Conservation (phyloP, 2,329 filamentous ascomycete genomes). For the Calonectria naviculata region DNA sequence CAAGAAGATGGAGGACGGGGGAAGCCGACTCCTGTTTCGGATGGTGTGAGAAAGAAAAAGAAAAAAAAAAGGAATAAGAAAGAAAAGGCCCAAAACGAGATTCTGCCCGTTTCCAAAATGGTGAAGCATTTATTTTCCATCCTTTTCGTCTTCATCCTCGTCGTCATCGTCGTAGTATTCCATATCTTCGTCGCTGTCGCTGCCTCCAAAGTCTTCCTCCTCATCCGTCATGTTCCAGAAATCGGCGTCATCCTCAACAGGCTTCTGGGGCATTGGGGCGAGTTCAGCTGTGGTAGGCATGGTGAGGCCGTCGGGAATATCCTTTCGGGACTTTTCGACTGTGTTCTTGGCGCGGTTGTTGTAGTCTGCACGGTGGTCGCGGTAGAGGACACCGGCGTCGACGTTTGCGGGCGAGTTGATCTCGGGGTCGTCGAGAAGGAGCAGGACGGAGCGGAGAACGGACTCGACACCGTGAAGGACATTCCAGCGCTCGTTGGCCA, state of each 20-base stretch:
- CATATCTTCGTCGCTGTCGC: slow-evolving; percentile 73
- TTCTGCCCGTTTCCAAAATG: neutral
- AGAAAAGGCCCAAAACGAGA: neutral
- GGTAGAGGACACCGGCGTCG: slow-evolving; percentile 87
- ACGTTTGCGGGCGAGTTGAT: slow-evolving; percentile 95
- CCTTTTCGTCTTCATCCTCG: slow-evolving; percentile 64
- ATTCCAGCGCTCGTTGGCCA: slow-evolving; percentile 92
- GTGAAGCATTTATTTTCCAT: slow-evolving; percentile 33
- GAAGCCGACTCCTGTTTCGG: neutral
- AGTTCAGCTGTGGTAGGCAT: slow-evolving; percentile 83
- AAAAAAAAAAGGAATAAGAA: neutral
- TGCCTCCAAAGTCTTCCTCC: slow-evolving; percentile 82
- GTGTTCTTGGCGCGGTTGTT: slow-evolving; percentile 75
- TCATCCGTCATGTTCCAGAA: slow-evolving; percentile 85
- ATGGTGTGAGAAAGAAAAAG: neutral
- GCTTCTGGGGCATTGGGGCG: slow-evolving; percentile 69
- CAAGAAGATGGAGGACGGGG: neutral
- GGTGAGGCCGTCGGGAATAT: slow-evolving; percentile 82
- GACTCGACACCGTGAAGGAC: slow-evolving; percentile 95
- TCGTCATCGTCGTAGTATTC: slow-evolving; percentile 70
- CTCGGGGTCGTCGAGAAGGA: slow-evolving; percentile 93
- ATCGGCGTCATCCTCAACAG: slow-evolving; percentile 76
- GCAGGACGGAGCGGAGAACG: slow-evolving; percentile 90
- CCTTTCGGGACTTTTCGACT: slow-evolving; percentile 78
- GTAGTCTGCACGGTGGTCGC: slow-evolving; percentile 78